These are phyloP conservation scores for Drechmeria coniospora DNA, from an alignment of 2,329 filamentous ascomycete genomes.

Conservation along the genomic window DNA sequence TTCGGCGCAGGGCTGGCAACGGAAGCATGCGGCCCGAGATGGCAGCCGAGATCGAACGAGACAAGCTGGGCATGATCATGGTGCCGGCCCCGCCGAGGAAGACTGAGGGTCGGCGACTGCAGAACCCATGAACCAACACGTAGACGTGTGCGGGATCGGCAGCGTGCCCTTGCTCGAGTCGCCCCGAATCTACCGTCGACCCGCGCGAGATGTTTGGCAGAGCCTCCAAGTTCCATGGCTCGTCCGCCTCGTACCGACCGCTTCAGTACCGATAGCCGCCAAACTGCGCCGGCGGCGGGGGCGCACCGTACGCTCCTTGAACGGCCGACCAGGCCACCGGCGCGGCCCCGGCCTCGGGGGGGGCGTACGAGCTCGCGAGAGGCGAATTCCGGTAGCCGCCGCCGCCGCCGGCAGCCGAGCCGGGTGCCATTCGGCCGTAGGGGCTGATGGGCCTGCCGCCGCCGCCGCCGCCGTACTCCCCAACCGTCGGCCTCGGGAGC, in stretches of 20 bases:
- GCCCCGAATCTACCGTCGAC: too few species aligned
- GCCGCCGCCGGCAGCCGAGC: too few species aligned
- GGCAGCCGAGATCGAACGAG: too few species aligned
- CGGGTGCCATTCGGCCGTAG: slow-evolving; percentile 26
- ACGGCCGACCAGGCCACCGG: slow-evolving; percentile 14
- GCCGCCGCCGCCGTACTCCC: slow-evolving; percentile 27
- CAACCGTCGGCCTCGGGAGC: slow-evolving; percentile 25
- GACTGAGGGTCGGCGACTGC: too few species aligned
- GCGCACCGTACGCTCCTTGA: slow-evolving; percentile 15
- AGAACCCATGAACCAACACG: too few species aligned
- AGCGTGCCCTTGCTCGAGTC: too few species aligned
- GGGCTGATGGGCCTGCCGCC: slow-evolving; percentile 30
- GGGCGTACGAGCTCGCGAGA: slow-evolving; percentile 18
- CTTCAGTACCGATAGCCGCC: slow-evolving; percentile 19
- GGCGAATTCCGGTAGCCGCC: slow-evolving; percentile 36
- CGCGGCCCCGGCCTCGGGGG: slow-evolving; percentile 11
- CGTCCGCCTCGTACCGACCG: neutral
- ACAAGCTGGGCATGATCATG: too few species aligned
- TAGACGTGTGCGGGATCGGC: too few species aligned
- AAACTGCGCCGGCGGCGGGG: slow-evolving; percentile 17
- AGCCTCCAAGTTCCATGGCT: neutral
- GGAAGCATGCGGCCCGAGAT: too few species aligned
- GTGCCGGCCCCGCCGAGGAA: too few species aligned
- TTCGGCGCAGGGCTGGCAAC: too few species aligned
- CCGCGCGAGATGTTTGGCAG: too few species aligned